Base-by-base conservation (phyloP, 768 basidiomycete species). In the Xanthoconium purpureum region DNA sequence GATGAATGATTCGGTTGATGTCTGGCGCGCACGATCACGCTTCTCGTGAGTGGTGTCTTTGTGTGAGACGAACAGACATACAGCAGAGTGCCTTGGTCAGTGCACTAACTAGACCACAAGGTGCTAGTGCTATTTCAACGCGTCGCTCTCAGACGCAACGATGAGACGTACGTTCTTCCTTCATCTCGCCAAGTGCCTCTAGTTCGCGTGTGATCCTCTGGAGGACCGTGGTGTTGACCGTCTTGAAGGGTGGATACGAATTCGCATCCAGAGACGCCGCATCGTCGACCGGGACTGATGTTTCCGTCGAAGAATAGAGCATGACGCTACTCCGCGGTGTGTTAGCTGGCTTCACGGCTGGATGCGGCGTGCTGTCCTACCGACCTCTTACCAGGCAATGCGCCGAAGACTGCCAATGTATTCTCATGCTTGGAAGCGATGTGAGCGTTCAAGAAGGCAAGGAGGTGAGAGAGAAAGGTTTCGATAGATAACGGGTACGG, bases 41-140 rank as follows among this genome's bases (percentile, higher is more conserved):
- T n/a, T 24, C 6, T 36, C 18, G 37, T 45, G 37, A 39, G 29
- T 11, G 39, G 9, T 10, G 15, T 3, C 2, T 50, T 40, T 10
- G 29, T 28, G 38, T 12, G 10, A 28, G 45, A 49, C 13, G 43
- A 33, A 32, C 33, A 33, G 6, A 64, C 80, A 50, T 72, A 96
- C 94, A 91, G 66, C 96, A 98, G 15, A 98, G 76, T 4, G 94
- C 89, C 72, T 97, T 98, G 30, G 91, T 89, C 53, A 98, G 72
- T 14, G 95, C 94, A 38, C 91, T 84, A 46, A 98, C 95, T 44
- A 99, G 77, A 3, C 85, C 86, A 61, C 81, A 80, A 14, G 86
- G 85, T 49, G 74, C 87, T 82, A 58, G 18, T 55, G 49, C 9
- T 12, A 18, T 36, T 48, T 64, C 48, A 66, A 28, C 51, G 48